Base-by-base conservation (phyloP, 441 rosid genomes). In the Adansonia grandidieri region DNA sequence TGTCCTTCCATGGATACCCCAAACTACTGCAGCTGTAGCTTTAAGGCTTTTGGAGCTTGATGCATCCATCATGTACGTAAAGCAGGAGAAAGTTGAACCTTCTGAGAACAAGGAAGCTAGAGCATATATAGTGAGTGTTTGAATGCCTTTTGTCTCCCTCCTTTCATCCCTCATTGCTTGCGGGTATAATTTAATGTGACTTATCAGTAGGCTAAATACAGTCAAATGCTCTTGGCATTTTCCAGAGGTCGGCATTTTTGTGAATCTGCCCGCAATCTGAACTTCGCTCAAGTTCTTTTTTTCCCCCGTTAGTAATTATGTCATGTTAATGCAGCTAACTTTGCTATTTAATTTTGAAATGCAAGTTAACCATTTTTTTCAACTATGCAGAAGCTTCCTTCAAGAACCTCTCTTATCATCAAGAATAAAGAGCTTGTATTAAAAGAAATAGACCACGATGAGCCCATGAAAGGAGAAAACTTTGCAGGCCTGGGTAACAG, bases 1-100 rank as follows among this genome's bases (percentile, higher is more conserved):
- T 67, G 81, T 92, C 61, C 90, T 97, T 66, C 97, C 98, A 15
- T 97, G 98, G 98, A 84, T 94, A 78, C 99, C 99, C 9, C 87
- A 86, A 85, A 91, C 99, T 8, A 85, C 89, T 51, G 88, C 96
- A 66, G 99, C 98, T 72, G 88, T 90, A 67, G 97, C 97, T 76
- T 80, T 93, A 80, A 89, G 98, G 88, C 93, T 97, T 83, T 80
- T 87, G 54, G 98, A 91, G 78, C 87, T 97, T 62, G 99, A 97
- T 79, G 85, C 91, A 15, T 89, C 93, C 32, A 83, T 95, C 78
- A 66, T 81, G 62, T 95, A 90, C 60, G 75, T 87, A 44, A 85
- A 85, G 85, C 87, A 84, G 42, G 96, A 88, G 80, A 88, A 86
- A 82, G 75, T 79, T 15, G 89, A 86, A 19, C 84, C 87, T 69